Base-by-base conservation (phyloP, 768 basidiomycete species). In the Leucogyrophana mollusca region DNA sequence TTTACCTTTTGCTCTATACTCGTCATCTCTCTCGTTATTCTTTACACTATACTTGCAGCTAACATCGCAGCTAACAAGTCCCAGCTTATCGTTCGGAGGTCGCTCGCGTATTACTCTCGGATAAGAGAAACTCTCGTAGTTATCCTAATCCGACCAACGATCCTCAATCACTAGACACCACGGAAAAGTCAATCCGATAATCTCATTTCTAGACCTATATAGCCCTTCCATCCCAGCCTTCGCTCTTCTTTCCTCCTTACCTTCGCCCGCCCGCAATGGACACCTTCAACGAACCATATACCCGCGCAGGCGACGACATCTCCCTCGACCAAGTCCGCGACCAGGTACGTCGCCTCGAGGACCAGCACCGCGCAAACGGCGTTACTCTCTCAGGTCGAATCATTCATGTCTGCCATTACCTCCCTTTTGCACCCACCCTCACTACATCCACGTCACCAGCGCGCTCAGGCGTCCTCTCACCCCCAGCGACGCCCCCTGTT, bases 391-490 rank as follows among this genome's bases (percentile, higher is more conserved):
- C 86, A 4, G 94, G 94, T 2, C 81, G 94, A 34, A 88, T 96
- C 63, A 79, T 98, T 57, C 94, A 95, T 56, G 85, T 96, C 52
- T 87, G 83, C 69, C 92, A 94, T 66, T 90, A 93, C 60, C 83
- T 94, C 45, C 92, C 92, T 51, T 75, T 94, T 60, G 71, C 76
- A 38, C 81, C 85, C 21, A 80, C 86, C 25, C 76, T 89, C 59
- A 65, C 77, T 52, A 64, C 69, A 21, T 57, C 59, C 37, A 49
- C 64, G 10, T 53, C 60, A 21, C 54, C 61, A 9, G 45, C 62
- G 5, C 55, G 64, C 24, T 58, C 71, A 6, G 80, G 79, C 38
- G 77, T 86, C 47, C 73, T 73, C 62, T 84, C 82, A 42, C 90
- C 92, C 0, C 90, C 91, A 7, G 76, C 83, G 4, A 90, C 91